A percentile compares a stretch with the other conserved stretches of the same genome.
phyloP scores from a whole-genome alignment of 305 asterid species.

The Ajuga reptans region DNA sequence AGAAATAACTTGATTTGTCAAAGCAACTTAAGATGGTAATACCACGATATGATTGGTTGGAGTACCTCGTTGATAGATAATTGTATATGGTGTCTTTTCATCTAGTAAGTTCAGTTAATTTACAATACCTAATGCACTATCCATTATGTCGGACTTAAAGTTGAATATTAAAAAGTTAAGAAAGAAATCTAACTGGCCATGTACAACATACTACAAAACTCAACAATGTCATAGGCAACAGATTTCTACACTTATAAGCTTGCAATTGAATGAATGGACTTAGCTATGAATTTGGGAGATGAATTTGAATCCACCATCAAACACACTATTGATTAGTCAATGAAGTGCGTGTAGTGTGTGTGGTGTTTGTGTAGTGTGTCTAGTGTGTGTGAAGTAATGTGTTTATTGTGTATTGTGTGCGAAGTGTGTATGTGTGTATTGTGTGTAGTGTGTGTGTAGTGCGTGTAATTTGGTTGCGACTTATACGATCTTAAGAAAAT shows the following conservation, averaged over 20 bases:
- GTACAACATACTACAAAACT: background rate
- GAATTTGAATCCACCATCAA: no score
- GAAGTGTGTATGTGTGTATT: no score
- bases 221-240: conserved; percentile 1
- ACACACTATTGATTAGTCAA: no score
- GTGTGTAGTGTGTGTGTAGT: no score
- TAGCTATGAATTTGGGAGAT: no score
- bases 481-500: no score
- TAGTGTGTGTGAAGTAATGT: no score
- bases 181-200: background rate
- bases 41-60: background rate
- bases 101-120: background rate
- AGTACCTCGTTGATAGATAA: background rate
- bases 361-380: no score
- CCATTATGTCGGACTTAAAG: background rate
- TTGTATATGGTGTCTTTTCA: background rate
- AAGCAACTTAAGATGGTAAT: background rate
- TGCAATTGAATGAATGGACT: no score
- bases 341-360: no score
- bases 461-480: no score
- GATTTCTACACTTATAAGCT: background rate
- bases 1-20: background rate
- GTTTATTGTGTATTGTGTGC: no score
- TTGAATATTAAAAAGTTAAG: background rate
- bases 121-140: background rate